Base-by-base conservation (phyloP, 176 grass and related monocot genomes). In the Guadua angustifolia region DNA sequence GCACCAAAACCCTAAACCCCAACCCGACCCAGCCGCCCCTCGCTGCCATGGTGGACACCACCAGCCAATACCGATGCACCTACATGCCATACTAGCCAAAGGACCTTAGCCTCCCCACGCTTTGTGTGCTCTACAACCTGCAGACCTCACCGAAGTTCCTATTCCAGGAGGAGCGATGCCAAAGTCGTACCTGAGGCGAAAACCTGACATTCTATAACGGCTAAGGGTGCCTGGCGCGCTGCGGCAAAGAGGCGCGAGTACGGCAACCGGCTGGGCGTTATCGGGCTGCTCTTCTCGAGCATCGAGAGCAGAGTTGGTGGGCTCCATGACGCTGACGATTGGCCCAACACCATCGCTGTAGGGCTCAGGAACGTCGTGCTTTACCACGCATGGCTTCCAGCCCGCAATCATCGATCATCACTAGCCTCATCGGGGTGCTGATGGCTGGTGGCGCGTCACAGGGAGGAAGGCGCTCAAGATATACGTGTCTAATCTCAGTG, bases 71-170 rank as follows among this genome's bases (percentile, higher is more conserved):
- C 77, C 76, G 85, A 9, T 85, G 88, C 22, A 14, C 66, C 69
- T 90, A 90, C 89, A 74, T 79, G 19, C 90, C 86, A 42, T 85
- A 89, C 53, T 83, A 85, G 21, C 73, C 80, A 61, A 88, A 92
- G 49, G 78, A 69, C 70, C 85, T 89, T 66, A 52, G 16, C 59
- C 22, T 19, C 67, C 43, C 44, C 24, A 91, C 86, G 3, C 49
- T 73, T 77, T 73, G 73, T n/a, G 56, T 63, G 55, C 74, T 97
- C 43, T 92, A 97, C 81, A 92, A 97, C 49, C 81, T 91, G 69
- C 86, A 92, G 45, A 94, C 94, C 74, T 92, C 94, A 22, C 92
- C 88, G 46, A 92, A 97, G 80, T 90, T 86, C 39, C 84, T 97
- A 42, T 97, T 94, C 88, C 56, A 79, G 63, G 86, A 92, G 53